Evolutionary conservation across 2,329 filamentous ascomycete species (phyloP).

Genomic region (Blastomyces silverae): DNA sequence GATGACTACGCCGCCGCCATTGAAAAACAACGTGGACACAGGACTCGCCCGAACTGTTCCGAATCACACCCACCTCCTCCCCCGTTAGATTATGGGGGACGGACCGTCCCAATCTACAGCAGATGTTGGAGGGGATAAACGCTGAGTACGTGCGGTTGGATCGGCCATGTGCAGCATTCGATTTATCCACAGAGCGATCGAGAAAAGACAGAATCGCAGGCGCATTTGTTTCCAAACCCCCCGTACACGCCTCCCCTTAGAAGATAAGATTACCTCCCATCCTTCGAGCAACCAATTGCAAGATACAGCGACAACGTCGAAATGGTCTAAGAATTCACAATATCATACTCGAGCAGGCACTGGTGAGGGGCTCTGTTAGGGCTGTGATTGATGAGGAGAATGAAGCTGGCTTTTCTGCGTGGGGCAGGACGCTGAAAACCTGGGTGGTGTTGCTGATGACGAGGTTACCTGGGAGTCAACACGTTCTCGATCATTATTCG

Average conservation of each 20-base stretch:
- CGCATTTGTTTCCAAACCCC: slow-evolving; percentile 21
- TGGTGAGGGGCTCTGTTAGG: slow-evolving; percentile 27
- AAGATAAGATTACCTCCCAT: background rate
- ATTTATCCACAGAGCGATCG: slow-evolving; percentile 23
- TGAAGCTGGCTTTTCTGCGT: slow-evolving; percentile 20
- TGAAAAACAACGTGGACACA: slow-evolving; percentile 22
- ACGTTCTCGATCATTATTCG: slow-evolving; percentile 26
- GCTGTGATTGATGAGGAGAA: slow-evolving; percentile 25
- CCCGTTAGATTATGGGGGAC: slow-evolving; percentile 15
- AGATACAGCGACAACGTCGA: slow-evolving; percentile 15
- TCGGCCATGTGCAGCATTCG: slow-evolving; percentile 23
- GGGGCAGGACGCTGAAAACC: slow-evolving; percentile 22
- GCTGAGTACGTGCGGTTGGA: slow-evolving; percentile 24
- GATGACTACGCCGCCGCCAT: slow-evolving; percentile 23
- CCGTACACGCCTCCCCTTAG: slow-evolving; percentile 18
- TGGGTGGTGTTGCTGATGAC: slow-evolving; percentile 27
- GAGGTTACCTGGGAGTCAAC: slow-evolving; percentile 26
- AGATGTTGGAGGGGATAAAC: slow-evolving; percentile 24
- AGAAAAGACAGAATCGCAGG: slow-evolving; percentile 12
- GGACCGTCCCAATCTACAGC: slow-evolving; percentile 13
- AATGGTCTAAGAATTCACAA: slow-evolving; percentile 21
- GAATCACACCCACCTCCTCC: slow-evolving; percentile 20
- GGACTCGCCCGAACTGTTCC: slow-evolving; percentile 23
- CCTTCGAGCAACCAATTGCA: background rate
- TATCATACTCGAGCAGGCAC: slow-evolving; percentile 21